Evolutionary conservation across 192 early-diverging fungal genomes (phyloP).

Genomic region (Coemansia guatemalensis): DNA sequence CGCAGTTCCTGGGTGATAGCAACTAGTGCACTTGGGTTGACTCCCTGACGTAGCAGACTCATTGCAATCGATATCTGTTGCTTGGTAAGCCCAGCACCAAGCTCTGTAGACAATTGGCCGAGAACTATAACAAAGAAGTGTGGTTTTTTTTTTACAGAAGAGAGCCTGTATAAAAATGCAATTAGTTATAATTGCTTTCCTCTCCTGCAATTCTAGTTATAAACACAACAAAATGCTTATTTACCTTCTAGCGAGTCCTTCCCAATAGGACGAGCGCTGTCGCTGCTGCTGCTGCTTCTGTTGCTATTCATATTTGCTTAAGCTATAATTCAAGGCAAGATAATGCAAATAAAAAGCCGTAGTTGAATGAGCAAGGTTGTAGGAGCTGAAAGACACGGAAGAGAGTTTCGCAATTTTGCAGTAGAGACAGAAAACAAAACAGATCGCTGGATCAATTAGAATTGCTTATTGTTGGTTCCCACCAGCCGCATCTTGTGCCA

Average conservation of each 20-base stretch:
- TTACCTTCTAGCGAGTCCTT: conserved; percentile 9
- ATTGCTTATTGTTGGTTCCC: too few relatives aligned
- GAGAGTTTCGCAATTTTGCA: too few relatives aligned
- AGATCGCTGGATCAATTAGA: too few relatives aligned
- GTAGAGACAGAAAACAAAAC: too few relatives aligned
- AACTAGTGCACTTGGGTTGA: conserved; percentile 44
- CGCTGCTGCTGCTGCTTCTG: background rate
- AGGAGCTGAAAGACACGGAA: too few relatives aligned
- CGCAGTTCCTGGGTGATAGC: conserved; percentile 52
- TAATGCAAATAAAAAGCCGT: too few relatives aligned
- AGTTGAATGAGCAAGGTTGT: too few relatives aligned
- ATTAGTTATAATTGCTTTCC: background rate
- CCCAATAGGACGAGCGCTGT: background rate
- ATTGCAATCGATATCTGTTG: conserved; percentile 42
- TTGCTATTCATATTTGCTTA: background rate
- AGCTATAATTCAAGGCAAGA: too few relatives aligned
- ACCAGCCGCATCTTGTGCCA: too few relatives aligned
- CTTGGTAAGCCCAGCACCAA: conserved; percentile 43
- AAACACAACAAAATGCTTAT: background rate
- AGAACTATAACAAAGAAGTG: conserved; percentile 27
- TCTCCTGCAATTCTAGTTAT: background rate
- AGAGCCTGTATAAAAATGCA: conserved; percentile 1
- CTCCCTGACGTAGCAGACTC: conserved; percentile 38
- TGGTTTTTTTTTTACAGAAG: background rate
- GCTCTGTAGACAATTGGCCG: conserved; percentile 29